phyloP scores from a whole-genome alignment of 495 filamentous ascomycete genomes.

The Trypethelium eluteriae region DNA sequence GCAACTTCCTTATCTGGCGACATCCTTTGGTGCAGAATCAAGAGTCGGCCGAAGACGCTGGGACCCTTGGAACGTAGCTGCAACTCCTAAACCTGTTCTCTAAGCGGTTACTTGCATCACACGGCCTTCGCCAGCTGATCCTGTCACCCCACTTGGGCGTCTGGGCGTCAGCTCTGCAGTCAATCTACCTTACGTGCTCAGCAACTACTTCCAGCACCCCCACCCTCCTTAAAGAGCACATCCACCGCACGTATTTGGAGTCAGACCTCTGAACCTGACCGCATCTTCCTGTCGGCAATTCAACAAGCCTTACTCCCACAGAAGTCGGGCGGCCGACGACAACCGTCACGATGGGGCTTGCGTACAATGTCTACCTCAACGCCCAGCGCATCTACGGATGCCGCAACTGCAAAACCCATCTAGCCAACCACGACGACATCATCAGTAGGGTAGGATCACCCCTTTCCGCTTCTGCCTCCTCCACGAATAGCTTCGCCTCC shows the following conservation, averaged over 20 bases:
- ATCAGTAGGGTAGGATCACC: constrained; percentile 68
- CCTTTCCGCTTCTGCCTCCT: background rate
- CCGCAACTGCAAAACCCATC: constrained; percentile 90
- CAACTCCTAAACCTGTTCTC: background rate
- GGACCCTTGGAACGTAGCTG: background rate
- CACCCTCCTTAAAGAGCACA: background rate
- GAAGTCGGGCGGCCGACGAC: background rate
- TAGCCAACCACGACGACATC: constrained; percentile 91
- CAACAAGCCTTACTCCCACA: background rate
- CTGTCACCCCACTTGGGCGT: background rate
- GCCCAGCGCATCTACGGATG: constrained; percentile 88
- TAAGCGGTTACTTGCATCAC: background rate
- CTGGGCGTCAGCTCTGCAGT: constrained; percentile 2
- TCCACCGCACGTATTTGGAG: too few relatives aligned
- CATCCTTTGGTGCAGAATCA: background rate
- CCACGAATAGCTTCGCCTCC: background rate
- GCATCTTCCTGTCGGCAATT: too few relatives aligned
- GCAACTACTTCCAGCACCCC: background rate
- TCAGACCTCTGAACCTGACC: too few relatives aligned
- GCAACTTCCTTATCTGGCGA: background rate
- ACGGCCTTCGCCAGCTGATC: constrained; percentile 4
- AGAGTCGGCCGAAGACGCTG: too few relatives aligned
- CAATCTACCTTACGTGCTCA: background rate
- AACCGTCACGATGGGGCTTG: constrained; percentile 68
- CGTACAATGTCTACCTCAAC: constrained; percentile 93